These are phyloP conservation scores for Silene conica DNA, from an alignment of 148 eudicot genomes.

Conservation along the genomic window DNA sequence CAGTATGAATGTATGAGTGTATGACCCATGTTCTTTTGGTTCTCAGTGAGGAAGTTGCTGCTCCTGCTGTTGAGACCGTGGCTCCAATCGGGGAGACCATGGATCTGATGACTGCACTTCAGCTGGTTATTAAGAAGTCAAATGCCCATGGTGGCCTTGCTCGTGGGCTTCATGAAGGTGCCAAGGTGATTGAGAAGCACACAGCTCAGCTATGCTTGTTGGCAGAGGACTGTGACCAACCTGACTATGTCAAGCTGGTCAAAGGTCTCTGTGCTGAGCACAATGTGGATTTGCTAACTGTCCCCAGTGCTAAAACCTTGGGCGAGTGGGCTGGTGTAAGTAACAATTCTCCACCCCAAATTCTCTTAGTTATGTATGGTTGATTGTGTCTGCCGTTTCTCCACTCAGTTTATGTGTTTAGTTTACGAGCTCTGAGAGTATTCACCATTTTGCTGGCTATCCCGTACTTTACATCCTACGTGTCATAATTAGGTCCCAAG, in stretches of 20 bases:
- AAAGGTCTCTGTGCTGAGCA: constrained; percentile 44
- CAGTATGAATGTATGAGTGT: background rate
- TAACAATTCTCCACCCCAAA: background rate
- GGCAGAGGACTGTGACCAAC: constrained; percentile 45
- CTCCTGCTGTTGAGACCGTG: constrained; percentile 20
- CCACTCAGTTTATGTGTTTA: background rate
- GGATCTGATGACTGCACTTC: constrained; percentile 41
- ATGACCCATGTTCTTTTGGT: too few species aligned
- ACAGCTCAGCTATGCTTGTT: constrained; percentile 42
- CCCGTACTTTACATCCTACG: background rate
- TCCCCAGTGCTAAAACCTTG: constrained; percentile 40
- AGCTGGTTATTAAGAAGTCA: constrained; percentile 37
- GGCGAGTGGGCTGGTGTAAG: constrained; percentile 49
- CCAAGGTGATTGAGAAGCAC: constrained; percentile 46
- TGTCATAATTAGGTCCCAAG: background rate
- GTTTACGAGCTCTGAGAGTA: too few species aligned
- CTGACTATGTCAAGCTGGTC: constrained; percentile 38
- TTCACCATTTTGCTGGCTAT: background rate
- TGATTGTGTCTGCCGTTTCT: background rate
- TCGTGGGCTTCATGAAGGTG: constrained; percentile 41
- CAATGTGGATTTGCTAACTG: constrained; percentile 35
- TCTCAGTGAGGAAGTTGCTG: constrained; percentile 33
- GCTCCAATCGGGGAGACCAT: constrained; percentile 32
- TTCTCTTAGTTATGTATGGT: background rate
- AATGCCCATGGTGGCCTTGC: constrained; percentile 39